Base-by-base conservation (phyloP, 768 basidiomycete genomes). In the Crepidotus variabilis region DNA sequence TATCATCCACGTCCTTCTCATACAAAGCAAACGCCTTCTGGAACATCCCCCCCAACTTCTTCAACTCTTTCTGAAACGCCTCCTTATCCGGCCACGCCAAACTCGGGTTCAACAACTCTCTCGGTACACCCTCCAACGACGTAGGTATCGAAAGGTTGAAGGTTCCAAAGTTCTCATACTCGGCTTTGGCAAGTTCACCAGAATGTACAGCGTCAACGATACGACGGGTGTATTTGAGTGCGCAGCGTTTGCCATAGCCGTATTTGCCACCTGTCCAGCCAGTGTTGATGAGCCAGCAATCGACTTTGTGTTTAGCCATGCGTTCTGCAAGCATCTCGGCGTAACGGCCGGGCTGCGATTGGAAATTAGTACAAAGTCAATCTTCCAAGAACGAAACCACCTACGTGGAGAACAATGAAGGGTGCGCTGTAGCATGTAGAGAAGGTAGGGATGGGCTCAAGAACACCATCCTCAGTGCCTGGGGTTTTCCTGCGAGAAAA, bases 261-360 rank as follows among this genome's bases (percentile, higher is more conserved):
- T 85, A 99, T 72, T 92, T 93, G 71, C 96, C 96, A 55, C 92
- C 88, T 52, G 92, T 89, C 92, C 92, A 95, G 59, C 92, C 96
- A 2, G 96, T 99, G 87, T 99, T 98, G 84, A 99, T 90, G 68
- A 98, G 81, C 93, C 94, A 99, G 79, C 95, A 97, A 73, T 94
- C 74, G 64, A 94, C 94, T 54, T 91, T 82, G 77, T 90, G 80
- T 72, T 86, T 83, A 56, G 86, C 74, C 95, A 99, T 98, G 65
- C 90, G 86, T 62, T 92, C 88, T 0, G 96, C 94, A 63, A 99
- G 81, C 97, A 99, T 99, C 72, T 88, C 82, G 43, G 97, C 96
- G 73, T 99, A 99, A 60, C 94, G 89, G 34, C 90, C 84, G 47
- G 94, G 94, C 86, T 88, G 62, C n/a, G 51, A 28, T 13, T 50